Conservation (phyloP, 2,329 filamentous ascomycete species). For the Acrocalymma vagum region DNA sequence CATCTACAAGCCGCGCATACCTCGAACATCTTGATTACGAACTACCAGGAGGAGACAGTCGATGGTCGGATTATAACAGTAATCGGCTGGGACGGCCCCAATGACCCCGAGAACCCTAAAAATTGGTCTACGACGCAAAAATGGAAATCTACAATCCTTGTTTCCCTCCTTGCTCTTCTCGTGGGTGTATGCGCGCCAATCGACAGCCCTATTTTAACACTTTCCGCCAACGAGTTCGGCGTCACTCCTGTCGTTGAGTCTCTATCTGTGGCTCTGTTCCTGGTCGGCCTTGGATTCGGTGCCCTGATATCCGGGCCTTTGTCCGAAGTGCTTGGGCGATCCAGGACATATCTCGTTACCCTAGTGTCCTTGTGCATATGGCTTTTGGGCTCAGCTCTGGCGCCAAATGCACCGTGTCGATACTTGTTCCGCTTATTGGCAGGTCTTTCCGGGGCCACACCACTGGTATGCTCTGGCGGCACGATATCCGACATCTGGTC, state of each 20-base stretch:
- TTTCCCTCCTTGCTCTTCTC: constrained; percentile 59
- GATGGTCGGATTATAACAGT: no score
- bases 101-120: constrained; percentile 36
- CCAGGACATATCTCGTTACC: constrained; percentile 47
- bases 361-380: constrained; percentile 38
- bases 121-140: constrained; percentile 33
- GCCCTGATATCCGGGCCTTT: constrained; percentile 53
- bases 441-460: constrained; percentile 55
- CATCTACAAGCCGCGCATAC: no score
- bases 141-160: constrained; percentile 25
- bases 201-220: constrained; percentile 58
- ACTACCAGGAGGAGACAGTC: no score
- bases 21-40: no score
- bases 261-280: constrained; percentile 57
- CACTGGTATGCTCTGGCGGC: constrained; percentile 30
- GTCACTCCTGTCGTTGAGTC: constrained; percentile 54
- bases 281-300: constrained; percentile 59
- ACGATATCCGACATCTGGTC: constrained; percentile 28
- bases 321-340: constrained; percentile 54
- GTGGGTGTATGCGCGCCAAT: constrained; percentile 63
- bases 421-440: constrained; percentile 59
- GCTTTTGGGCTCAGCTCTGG: constrained; percentile 39
- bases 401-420: constrained; percentile 58
- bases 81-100: constrained; percentile 23
- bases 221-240: constrained; percentile 59